Conservation (phyloP, 2,329 filamentous ascomycete species). For the Cordyceps tenuipes region DNA sequence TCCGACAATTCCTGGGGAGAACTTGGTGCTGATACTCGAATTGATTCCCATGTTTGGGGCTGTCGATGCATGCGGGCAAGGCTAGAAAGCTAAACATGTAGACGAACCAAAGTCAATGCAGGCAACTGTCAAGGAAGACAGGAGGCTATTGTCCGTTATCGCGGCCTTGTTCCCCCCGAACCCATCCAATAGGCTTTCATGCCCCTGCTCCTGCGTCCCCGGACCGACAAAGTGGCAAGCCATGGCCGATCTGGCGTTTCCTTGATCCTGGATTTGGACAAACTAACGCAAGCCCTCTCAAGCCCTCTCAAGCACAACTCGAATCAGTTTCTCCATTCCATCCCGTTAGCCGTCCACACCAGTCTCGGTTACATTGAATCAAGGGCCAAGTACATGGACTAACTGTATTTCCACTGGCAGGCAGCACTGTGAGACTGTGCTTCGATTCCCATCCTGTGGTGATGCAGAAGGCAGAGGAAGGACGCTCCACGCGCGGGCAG, state of each 20-base stretch:
- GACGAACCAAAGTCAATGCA: neutral
- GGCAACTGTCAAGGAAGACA: neutral
- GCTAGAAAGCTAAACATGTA: neutral
- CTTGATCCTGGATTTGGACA: neutral
- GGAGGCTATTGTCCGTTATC: too few relatives aligned
- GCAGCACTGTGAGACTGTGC: neutral
- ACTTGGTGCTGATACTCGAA: neutral
- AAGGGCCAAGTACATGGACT: neutral
- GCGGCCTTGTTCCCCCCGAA: too few relatives aligned
- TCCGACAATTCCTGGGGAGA: neutral
- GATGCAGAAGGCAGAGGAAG: too few relatives aligned
- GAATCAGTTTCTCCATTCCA: neutral
- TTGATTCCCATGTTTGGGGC: neutral
- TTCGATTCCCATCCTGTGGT: too few relatives aligned
- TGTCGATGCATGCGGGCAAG: neutral
- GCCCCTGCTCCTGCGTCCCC: neutral
- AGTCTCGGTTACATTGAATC: neutral
- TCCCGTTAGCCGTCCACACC: neutral
- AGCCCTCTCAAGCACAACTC: neutral
- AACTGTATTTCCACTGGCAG: neutral
- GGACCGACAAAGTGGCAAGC: slow-evolving; percentile 7
- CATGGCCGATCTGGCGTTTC: slow-evolving; percentile 1
- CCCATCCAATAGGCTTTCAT: neutral
- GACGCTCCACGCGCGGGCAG: neutral
- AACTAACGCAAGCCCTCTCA: slow-evolving; percentile 4